Percentiles rank a stretch among this genome's conserved stretches.
These are phyloP conservation scores for Desmodesmus armatus DNA, from an alignment of 139 green algal genomes.

Conservation along the genomic window DNA sequence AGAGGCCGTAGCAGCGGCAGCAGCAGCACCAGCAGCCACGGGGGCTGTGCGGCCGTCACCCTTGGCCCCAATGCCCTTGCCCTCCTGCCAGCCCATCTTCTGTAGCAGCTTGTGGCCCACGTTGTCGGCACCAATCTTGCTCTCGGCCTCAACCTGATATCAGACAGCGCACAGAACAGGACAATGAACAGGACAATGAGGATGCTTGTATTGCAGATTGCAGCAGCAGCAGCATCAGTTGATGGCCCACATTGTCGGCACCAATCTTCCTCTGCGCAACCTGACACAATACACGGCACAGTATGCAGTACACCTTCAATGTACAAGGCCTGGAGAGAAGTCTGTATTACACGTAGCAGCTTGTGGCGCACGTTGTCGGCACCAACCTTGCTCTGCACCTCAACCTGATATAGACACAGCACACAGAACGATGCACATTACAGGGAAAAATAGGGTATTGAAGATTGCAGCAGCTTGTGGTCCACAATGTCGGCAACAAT, in stretches of 20 bases:
- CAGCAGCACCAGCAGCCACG: slow-evolving; percentile 54
- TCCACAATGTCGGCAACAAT: slow-evolving; percentile 65
- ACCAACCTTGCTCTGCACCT: not conserved
- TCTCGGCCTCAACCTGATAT: slow-evolving; percentile 48
- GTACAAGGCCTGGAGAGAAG: no score
- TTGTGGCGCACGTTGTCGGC: not conserved
- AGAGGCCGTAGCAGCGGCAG: slow-evolving; percentile 17
- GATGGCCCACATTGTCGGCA: slow-evolving; percentile 83
- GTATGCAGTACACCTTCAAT: no score
- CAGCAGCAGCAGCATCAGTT: slow-evolving; percentile 83
- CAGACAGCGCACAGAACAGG: no score
- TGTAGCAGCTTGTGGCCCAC: slow-evolving; percentile 83
- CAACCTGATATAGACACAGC: not conserved
- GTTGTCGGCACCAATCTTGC: slow-evolving; percentile 72
- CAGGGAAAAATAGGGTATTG: no score
- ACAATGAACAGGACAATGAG: not conserved
- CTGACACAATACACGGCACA: no score
- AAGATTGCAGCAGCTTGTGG: slow-evolving; percentile 5
- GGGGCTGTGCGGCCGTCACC: slow-evolving; percentile 62
- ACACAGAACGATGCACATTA: no score
- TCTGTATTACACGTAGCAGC: not conserved
- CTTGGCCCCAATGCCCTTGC: slow-evolving; percentile 64
- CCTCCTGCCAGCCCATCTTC: slow-evolving; percentile 88
- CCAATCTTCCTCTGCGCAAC: slow-evolving; percentile 55
- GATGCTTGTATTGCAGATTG: not conserved